Evolutionary conservation across 805 yeast species (phyloP), one percentile per base, ranked within the genome.

Genomic region (Hanseniaspora occidentalis): DNA sequence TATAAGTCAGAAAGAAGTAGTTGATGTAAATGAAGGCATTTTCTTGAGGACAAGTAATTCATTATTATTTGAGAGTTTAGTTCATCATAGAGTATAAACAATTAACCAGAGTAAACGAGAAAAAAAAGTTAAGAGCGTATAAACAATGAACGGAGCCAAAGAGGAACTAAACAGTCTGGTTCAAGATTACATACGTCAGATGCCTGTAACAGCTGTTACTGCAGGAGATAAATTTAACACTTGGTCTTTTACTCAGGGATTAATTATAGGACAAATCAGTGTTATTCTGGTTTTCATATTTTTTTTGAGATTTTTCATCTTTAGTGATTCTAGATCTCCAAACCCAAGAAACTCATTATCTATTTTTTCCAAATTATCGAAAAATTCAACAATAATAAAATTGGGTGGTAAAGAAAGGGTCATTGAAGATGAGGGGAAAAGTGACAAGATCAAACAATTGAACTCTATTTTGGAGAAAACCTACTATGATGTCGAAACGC

Each of bases 401-500:
- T 47, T 60, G 41, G 60, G 58, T 11, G 61, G 57, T 9, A 51
- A 55, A 36, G 50, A 48, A 21, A 48, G 48, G 10, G 16, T 42
- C 2, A 11, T 34, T 2, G 51, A 47, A 26, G 39, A 40, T 6
- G 53, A 65, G n/a, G 36, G 39, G 3, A 56, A 50, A 29, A 46
- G 37, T 19, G 56, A 52, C 34, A 45, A 41, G 16, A 38, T 47
- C 4, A 42, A 47, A 13, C 55, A 50, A 33, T 59, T 67, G 34
- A 60, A 64, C 20, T 57, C 74, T 1, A 84, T 92, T 17, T 64
- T 92, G 31, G 96, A 89, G 47, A 88, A 86, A 51, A 86, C 96
- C 0, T 85, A 85, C 54, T 92, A 92, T 59, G 83, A 92, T 53
- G 96, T 92, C 1, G 77, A 78, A 36, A 77, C 76, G 20, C 98